Evolutionary conservation across 805 yeast genomes (phyloP).

Genomic region (Kregervanrija pseudodelftensis): DNA sequence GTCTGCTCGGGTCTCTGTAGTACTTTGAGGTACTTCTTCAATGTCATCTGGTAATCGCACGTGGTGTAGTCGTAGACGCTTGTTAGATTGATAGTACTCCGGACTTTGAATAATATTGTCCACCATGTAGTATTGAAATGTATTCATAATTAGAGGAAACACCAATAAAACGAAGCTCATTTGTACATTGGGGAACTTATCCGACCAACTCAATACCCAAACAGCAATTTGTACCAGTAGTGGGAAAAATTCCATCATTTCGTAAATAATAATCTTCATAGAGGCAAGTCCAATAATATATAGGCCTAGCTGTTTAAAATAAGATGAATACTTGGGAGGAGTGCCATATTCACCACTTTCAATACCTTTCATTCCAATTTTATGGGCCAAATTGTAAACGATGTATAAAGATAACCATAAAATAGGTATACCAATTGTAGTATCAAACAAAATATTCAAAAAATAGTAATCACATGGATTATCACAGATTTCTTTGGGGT

Average conservation of each 20-base stretch:
- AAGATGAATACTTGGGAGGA: slow-evolving; percentile 58
- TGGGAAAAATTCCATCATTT: slow-evolving; percentile 56
- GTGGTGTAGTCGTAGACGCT: neutral
- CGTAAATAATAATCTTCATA: slow-evolving; percentile 49
- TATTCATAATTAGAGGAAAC: slow-evolving; percentile 67
- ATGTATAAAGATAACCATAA: slow-evolving; percentile 50
- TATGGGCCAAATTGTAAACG: slow-evolving; percentile 41
- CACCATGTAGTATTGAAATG: slow-evolving; percentile 64
- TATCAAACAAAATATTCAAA: slow-evolving; percentile 78
- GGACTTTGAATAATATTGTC: slow-evolving; percentile 69
- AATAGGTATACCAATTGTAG: slow-evolving; percentile 89
- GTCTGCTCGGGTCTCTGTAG: too few relatives aligned
- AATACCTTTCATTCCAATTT: slow-evolving; percentile 37
- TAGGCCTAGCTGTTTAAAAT: slow-evolving; percentile 61
- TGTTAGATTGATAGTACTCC: slow-evolving; percentile 24
- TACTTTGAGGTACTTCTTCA: too few relatives aligned
- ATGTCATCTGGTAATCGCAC: too few relatives aligned
- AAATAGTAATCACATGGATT: slow-evolving; percentile 95
- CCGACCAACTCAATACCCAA: slow-evolving; percentile 77
- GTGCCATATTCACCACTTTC: slow-evolving; percentile 58
- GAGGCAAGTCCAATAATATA: slow-evolving; percentile 57
- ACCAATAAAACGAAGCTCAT: slow-evolving; percentile 82
- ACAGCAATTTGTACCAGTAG: slow-evolving; percentile 64
- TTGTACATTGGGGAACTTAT: slow-evolving; percentile 72
- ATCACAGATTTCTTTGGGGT: slow-evolving; percentile 28